A percentile compares a stretch with the other conserved stretches of the same genome.
phyloP scores from a whole-genome alignment of 1,284 basidiomycete species.

The Cutaneotrichosporon cavernicola region DNA sequence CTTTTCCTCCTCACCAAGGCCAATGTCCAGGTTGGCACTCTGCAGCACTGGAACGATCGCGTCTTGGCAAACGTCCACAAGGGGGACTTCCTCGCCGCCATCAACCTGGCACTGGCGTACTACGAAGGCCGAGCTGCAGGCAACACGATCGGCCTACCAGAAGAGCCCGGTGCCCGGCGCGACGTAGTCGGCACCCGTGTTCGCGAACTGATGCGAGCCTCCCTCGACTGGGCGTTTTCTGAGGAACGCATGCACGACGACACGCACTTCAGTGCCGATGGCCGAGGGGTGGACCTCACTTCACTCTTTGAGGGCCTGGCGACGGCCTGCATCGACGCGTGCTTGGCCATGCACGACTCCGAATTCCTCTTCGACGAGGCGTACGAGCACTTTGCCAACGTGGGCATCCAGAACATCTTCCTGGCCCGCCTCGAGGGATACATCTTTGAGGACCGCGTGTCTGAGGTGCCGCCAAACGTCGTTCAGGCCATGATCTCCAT shows the following conservation, averaged over 20 bases:
- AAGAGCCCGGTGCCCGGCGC: slow-evolving; percentile 61
- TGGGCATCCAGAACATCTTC: slow-evolving; percentile 84
- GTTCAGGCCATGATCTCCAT: slow-evolving; percentile 79
- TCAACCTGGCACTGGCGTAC: slow-evolving; percentile 79
- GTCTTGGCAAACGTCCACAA: slow-evolving; percentile 78
- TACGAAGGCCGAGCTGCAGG: slow-evolving; percentile 79
- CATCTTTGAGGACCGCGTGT: slow-evolving; percentile 72
- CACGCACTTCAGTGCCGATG: slow-evolving; percentile 77
- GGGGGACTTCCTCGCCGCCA: slow-evolving; percentile 87
- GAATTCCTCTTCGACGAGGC: slow-evolving; percentile 90
- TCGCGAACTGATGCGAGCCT: slow-evolving; percentile 80
- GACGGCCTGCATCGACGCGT: slow-evolving; percentile 74
- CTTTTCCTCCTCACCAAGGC: slow-evolving; percentile 69
- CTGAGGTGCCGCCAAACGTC: slow-evolving; percentile 76
- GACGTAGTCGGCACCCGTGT: slow-evolving; percentile 73
- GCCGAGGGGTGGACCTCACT: slow-evolving; percentile 88
- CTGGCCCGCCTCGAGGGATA: slow-evolving; percentile 79
- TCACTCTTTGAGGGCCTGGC: slow-evolving; percentile 86
- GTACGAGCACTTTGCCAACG: slow-evolving; percentile 82
- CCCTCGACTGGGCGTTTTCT: slow-evolving; percentile 85
- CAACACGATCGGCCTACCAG: slow-evolving; percentile 83
- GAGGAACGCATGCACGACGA: slow-evolving; percentile 88
- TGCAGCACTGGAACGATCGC: slow-evolving; percentile 93
- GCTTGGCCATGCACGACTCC: slow-evolving; percentile 73
- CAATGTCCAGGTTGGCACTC: slow-evolving; percentile 75